phyloP scores from a whole-genome alignment of 345 rosid genomes.

The Salix purpurea region DNA sequence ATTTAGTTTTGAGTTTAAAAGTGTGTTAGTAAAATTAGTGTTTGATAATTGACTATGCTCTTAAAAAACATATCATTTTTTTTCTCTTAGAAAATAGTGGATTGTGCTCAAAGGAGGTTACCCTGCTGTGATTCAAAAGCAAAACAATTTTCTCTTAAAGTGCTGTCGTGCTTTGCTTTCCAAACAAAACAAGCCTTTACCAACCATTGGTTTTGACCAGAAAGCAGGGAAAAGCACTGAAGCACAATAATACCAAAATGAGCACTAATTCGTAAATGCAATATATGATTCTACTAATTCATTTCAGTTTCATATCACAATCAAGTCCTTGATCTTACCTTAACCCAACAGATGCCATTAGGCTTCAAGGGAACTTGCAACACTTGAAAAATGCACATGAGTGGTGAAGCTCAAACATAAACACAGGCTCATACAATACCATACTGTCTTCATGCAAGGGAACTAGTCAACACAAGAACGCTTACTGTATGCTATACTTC shows the following conservation, averaged over 20 bases:
- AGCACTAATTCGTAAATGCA: not conserved
- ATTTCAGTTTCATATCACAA: not conserved
- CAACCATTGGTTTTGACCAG: not conserved
- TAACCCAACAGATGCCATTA: not conserved
- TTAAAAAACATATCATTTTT: no score
- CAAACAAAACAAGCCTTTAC: no score
- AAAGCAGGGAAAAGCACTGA: not conserved
- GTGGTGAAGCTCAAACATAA: no score
- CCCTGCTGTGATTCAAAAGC: not conserved
- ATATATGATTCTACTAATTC: not conserved
- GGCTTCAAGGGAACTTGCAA: not conserved
- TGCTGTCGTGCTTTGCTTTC: not conserved
- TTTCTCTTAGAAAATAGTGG: not conserved
- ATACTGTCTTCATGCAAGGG: no score
- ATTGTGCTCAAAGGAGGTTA: no score
- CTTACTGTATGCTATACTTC: no score
- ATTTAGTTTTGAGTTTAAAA: not conserved
- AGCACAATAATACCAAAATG: not conserved
- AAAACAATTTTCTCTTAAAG: no score
- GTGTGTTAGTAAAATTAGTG: not conserved
- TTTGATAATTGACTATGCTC: not conserved
- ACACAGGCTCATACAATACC: not conserved
- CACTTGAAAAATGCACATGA: not conserved
- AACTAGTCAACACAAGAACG: no score
- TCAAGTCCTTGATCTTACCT: not conserved